Evolutionary conservation across 495 filamentous ascomycete species (phyloP), one percentile per base, ranked within the genome.

Genomic region (Elasticomyces elasticus): DNA sequence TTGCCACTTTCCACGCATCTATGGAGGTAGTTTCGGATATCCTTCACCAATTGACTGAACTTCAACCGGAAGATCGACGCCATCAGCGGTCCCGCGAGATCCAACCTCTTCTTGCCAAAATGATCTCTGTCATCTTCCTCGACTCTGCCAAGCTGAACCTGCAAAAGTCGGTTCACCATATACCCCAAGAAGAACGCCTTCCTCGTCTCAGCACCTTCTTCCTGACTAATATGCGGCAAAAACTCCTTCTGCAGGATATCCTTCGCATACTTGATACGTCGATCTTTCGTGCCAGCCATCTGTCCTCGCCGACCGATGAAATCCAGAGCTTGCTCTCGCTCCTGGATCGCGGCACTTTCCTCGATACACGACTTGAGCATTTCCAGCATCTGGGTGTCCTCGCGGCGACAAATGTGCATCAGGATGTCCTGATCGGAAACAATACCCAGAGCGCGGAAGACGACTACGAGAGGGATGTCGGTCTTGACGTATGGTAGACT

Each of bases 111-210:
- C 78, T 97, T 97, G 62, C 92, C 92, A 59, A 99, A 97, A 67
- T 99, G 94, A 72, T 99, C 92, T 71, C 92, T 86, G 64, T 99
- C 92, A 60, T 99, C 92, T 17, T 86, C 84, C 63, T 96, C 94
- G 41, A 86, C 80, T 51, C 94, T 83, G 40, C 92, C 92, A 19
- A 97, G 75, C 38, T 86, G 85, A 67, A 88, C 94, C 64, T 94
- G 89, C 1, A 99, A 76, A 56, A 99, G 79, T 64, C 87, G 80
- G 69, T 97, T 89, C 40, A 95, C 86, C 94, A 99, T 97, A 69
- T 97, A 99, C 26, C 94, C 92, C 31, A 99, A 73, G 79, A 97
- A 99, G 75, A 95, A 97, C 5, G 92, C 92, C 67, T 99, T 99
- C 25, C 87, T 74, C 0, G 91, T 96, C 64, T 97, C 92, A 62